A percentile compares a stretch with the other conserved stretches of the same genome.
Evolutionary conservation across 1,284 basidiomycete species (phyloP).

Genomic region (Hymenochaete sp.): DNA sequence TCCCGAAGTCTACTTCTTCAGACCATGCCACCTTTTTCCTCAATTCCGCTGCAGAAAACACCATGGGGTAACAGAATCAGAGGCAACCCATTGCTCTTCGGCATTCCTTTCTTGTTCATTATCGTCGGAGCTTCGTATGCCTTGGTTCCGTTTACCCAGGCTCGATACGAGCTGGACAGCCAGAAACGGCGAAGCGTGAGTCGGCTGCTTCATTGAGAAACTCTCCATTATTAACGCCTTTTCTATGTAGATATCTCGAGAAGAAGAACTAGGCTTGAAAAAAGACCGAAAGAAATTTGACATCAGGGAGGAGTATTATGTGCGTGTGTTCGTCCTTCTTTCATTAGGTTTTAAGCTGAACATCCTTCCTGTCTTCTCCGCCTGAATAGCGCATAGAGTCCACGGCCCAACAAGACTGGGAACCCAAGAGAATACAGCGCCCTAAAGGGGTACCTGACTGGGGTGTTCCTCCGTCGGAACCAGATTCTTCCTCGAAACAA

Average conservation of each 20-base stretch:
- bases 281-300: slow-evolving; percentile 82
- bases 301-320: slow-evolving; percentile 92
- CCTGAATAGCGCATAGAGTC: slow-evolving; percentile 53
- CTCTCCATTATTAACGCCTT: not conserved
- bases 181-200: slow-evolving; percentile 67
- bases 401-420: slow-evolving; percentile 66
- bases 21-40: slow-evolving; percentile 52
- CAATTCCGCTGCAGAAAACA: slow-evolving; percentile 42
- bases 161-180: slow-evolving; percentile 83
- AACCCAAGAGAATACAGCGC: slow-evolving; percentile 76
- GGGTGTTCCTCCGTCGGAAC: slow-evolving; percentile 69
- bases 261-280: slow-evolving; percentile 78
- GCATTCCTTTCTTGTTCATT: slow-evolving; percentile 79
- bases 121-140: slow-evolving; percentile 87
- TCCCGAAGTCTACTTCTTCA: not conserved
- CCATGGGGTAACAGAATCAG: slow-evolving; percentile 39
- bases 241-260: slow-evolving; percentile 56
- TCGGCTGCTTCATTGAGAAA: not conserved
- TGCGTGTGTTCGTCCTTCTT: slow-evolving; percentile 36
- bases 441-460: slow-evolving; percentile 82
- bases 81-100: slow-evolving; percentile 66
- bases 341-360: slow-evolving; percentile 10
- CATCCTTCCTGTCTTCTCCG: not conserved
- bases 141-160: slow-evolving; percentile 79
- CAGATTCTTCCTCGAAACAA: slow-evolving; percentile 27